Base-by-base conservation (phyloP, 2,329 filamentous ascomycete species). In the Exophiala viscosa region DNA sequence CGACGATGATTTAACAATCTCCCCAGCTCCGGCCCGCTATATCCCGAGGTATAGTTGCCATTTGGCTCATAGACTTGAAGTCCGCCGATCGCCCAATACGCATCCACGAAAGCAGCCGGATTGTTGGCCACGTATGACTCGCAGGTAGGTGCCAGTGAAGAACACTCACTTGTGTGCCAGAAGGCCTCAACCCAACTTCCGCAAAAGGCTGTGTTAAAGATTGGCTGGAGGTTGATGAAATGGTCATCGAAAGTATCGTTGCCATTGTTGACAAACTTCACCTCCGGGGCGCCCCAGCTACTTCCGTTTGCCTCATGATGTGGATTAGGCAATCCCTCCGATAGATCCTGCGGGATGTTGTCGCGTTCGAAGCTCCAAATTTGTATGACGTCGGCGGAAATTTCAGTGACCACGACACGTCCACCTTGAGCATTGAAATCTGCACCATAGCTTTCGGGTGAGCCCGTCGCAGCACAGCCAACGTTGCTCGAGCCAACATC, bases 21-120 rank as follows among this genome's bases (percentile, higher is more conserved):
- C 1, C 23, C 23, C 2, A 28, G 23, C 23, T 28, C 23, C 5
- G 23, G 23, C 23, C 23, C 23, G 23, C 23, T 7, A 28, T 28
- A 28, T 8, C 39, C 39, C 13, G 17, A 18, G 2, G 17, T 42
- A 18, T 11, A 4, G 23, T 20, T 42, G 13, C n/a, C 8, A 14
- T 14, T 7, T 17, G 52, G 28, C 49, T 76, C 70, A 65, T 76
- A 89, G 15, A 88, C 78, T 69, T 81, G 83, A 65, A 90, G 73
- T 34, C 76, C 81, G 65, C 85, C 85, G 69, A 95, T 79, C 54
- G 82, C 71, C 87, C 88, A 95, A 72, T 84, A 92, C 2, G 86
- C 81, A 17, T 90, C 77, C 32, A 70, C 66, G 67, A 91, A 92
- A n/a, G 76, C 85, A 9, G 68, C 63, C 0, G 88, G 85, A 67